Base-by-base conservation (phyloP, 352 stramenopile species). In the Phytophthora rubi region DNA sequence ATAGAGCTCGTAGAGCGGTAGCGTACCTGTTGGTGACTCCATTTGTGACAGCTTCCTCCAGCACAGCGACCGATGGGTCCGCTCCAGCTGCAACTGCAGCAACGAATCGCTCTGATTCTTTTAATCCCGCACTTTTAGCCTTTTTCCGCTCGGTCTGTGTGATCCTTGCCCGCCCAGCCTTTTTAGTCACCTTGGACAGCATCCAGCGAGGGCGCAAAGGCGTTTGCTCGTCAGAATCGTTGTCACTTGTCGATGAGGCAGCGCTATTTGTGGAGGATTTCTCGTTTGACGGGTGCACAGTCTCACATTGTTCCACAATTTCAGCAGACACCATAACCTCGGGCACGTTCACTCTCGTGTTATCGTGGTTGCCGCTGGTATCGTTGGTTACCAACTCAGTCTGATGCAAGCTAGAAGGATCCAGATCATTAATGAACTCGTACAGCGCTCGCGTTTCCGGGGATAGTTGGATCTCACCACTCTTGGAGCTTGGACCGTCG, bases 141-240 rank as follows among this genome's bases (percentile, higher is more conserved):
- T 62, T 62, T 39, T 54, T 62, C 13, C 56, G 56, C 4, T 44
- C 2, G 0, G 15, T 18, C 13, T 26, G 15, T 2, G 39, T 23
- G 8, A 45, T 32, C 26, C 52, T 45, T 10, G 18, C 13, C 1
- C 56, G 56, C 4, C 56, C 42, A 6, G 26, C 32, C 16, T 62
- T 62, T 26, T 53, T 62, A 2, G 56, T 47, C 7, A 12, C 28
- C 7, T 53, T 62, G 2, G 56, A 62, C 6, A 62, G 16, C 23
- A 53, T 53, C 56, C 56, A 62, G 15, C 37, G 37, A 18, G 37
- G 37, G 10, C 3, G 37, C 15, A n/a, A 18, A 45, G 12, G 10
- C 37, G 15, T 16, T 45, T 45, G 37, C 10, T 45, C 37, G 15
- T 18, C 37, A 15, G 5, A 15, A 45, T n/a, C 37, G 37, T n/a